Percentiles rank a stretch among this genome's conserved stretches.
phyloP scores from a whole-genome alignment of 1,284 basidiomycete genomes.

The Boletus semigastroideus region DNA sequence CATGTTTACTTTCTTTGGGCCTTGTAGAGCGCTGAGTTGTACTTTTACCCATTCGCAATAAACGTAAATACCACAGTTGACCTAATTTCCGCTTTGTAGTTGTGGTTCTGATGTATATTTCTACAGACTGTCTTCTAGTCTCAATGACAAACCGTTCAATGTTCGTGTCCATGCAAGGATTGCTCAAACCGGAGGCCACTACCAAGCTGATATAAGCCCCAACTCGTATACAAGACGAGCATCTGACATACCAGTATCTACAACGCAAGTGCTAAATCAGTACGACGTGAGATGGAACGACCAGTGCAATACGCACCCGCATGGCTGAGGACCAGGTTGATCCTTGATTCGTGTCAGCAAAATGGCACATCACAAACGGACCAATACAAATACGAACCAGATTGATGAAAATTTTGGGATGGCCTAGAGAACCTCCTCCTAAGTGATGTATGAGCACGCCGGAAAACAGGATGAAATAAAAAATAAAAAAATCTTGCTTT shows the following conservation, averaged over 20 bases:
- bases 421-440: constrained; percentile 96
- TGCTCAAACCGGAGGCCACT: constrained; percentile 85
- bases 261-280: constrained; percentile 13
- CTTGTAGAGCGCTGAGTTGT: constrained; percentile 36
- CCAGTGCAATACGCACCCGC: constrained; percentile 61
- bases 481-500: neutral
- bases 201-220: constrained; percentile 14
- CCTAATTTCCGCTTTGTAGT: constrained; percentile 5
- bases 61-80: constrained; percentile 16
- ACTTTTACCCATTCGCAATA: constrained; percentile 36
- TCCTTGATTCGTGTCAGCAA: constrained; percentile 47
- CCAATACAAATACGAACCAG: constrained; percentile 52
- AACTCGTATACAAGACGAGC: constrained; percentile 10
- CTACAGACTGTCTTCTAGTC: constrained; percentile 14
- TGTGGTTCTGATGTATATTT: constrained; percentile 10
- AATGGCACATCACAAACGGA: constrained; percentile 8
- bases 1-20: constrained; percentile 31
- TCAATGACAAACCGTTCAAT: constrained; percentile 23
- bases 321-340: constrained; percentile 71
- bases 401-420: constrained; percentile 97
- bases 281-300: neutral
- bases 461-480: neutral
- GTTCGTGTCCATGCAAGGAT: constrained; percentile 49
- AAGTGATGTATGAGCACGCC: constrained; percentile 17
- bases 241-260: constrained; percentile 77